These are phyloP conservation scores for Tuber indicum DNA, from an alignment of 495 filamentous ascomycete genomes.

Conservation along the genomic window DNA sequence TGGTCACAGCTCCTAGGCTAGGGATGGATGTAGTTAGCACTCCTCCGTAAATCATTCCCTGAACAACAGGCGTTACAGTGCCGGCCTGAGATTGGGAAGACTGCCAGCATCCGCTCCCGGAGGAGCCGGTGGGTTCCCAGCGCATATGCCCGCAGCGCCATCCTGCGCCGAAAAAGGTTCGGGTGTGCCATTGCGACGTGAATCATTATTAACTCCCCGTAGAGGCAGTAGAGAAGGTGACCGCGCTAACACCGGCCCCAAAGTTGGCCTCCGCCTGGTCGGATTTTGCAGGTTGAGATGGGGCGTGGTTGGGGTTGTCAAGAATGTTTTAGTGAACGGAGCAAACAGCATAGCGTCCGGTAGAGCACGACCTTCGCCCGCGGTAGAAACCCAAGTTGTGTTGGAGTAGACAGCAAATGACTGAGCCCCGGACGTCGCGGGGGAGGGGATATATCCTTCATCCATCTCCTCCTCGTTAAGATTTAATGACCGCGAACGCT, in stretches of 20 bases:
- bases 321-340: neutral
- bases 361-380: neutral
- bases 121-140: conserved; percentile 4
- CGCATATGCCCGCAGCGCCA: neutral
- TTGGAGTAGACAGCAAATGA: conserved; percentile 22
- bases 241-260: neutral
- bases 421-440: conserved; percentile 33
- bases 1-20: neutral
- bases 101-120: neutral
- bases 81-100: neutral
- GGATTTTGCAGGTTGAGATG: neutral
- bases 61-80: conserved; percentile 12
- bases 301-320: neutral
- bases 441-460: conserved; percentile 32
- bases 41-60: conserved; percentile 6
- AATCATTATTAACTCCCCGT: neutral
- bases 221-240: neutral
- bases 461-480: conserved; percentile 17
- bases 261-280: neutral
- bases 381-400: neutral
- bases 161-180: neutral
- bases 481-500: neutral
- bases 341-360: neutral
- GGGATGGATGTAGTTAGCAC: neutral
- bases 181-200: neutral